A percentile compares a stretch with the other conserved stretches of the same genome.
These are phyloP conservation scores for Gliomastix tumulicola DNA, from an alignment of 2,329 filamentous ascomycete species.

Conservation along the genomic window DNA sequence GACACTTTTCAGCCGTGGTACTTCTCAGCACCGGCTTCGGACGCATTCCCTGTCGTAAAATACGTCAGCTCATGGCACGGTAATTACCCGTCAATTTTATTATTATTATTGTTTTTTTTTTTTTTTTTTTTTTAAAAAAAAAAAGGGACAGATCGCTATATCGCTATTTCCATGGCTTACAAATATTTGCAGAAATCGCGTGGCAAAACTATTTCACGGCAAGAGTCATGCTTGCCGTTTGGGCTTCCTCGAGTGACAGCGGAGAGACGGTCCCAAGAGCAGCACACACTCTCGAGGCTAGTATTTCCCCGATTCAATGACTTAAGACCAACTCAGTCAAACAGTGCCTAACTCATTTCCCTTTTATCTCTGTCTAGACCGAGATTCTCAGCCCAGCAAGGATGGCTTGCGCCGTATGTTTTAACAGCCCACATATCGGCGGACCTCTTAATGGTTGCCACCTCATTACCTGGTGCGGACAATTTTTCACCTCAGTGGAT, in stretches of 20 bases:
- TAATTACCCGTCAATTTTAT: too few relatives aligned
- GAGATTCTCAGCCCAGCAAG: neutral
- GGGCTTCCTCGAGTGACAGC: too few relatives aligned
- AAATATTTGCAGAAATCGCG: neutral
- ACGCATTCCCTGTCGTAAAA: conserved; percentile 2
- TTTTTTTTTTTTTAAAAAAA: too few relatives aligned
- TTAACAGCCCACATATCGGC: neutral
- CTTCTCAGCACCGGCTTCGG: neutral
- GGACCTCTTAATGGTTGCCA: conserved; percentile 2
- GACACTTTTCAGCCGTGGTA: conserved; percentile 1
- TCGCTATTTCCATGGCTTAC: neutral
- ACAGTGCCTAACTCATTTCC: neutral
- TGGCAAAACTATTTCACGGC: conserved; percentile 3
- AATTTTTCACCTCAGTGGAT: conserved; percentile 3
- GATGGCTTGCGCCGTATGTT: conserved; percentile 1
- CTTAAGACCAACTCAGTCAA: too few relatives aligned
- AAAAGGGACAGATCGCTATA: too few relatives aligned
- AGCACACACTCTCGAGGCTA: too few relatives aligned
- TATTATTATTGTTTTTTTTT: too few relatives aligned
- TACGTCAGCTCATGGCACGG: conserved; percentile 4
- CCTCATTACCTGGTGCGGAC: conserved; percentile 3
- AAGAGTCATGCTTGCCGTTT: conserved; percentile 3
- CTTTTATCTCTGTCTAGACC: neutral
- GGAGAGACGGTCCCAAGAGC: too few relatives aligned
- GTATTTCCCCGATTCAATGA: too few relatives aligned